Base-by-base conservation (phyloP, 2,329 filamentous ascomycete genomes). In the Bisporella sp. region DNA sequence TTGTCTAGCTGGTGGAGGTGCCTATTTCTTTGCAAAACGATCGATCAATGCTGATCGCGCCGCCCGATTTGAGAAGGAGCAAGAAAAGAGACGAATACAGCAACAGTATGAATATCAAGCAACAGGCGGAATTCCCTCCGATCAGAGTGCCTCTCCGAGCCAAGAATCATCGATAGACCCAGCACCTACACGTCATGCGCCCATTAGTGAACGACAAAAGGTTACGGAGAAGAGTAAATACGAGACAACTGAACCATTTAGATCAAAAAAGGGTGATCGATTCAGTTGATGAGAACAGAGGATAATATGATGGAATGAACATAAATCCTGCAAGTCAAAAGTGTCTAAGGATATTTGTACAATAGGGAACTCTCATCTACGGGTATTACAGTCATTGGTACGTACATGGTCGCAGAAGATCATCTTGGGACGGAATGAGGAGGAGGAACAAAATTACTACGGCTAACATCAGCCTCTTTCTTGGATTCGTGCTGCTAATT, bases 21-120 rank as follows among this genome's bases (percentile, higher is more conserved):
- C 92, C 63, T 99, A 97, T 76, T 90, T 88, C 74, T 96, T 96
- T 68, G 93, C 93, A 57, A 99, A 99, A 77, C 79, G 82, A 65
- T 85, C 84, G 68, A 95, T 99, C 78, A 96, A 96, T 67, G 87
- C 87, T 60, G 90, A 96, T 70, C 87, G 92, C 57, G 77, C 80
- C 54, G 74, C 81, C 54, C 82, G 88, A 62, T 80, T 86, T 58
- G 82, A 86, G 54, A 78, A 76, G 52, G 76, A 78, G 49, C 71
- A 81, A 60, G 84, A 85, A 71, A 51, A 57, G 29, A 84, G 78
- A 71, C 78, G 77, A 51, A 71, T 75, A 60, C 71, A 76, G 40
- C 70, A 77, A 30, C 73, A 74, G n/a, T 68, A 82, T 53, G 78
- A 83, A 62, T 69, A 77, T 41, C 66, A 53, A 57, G 66, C 68